Base-by-base conservation (phyloP, 2,329 filamentous ascomycete genomes). In the Verticillium longisporum region DNA sequence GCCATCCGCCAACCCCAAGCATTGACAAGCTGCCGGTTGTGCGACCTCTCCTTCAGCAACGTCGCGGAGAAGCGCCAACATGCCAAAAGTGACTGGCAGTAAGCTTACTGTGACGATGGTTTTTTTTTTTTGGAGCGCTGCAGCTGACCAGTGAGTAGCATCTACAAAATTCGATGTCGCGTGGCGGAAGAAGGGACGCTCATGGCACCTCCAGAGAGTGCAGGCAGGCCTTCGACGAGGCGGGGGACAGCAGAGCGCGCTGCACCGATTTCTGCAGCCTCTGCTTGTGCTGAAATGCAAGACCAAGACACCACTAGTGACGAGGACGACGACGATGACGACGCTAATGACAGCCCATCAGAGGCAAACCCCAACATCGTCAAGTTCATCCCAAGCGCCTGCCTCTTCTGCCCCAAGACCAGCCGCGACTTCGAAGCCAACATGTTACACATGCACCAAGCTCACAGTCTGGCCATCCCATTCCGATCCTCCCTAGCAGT, bases 391-490 rank as follows among this genome's bases (percentile, higher is more conserved):
- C 65, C 70, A 0, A 65, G 64, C 9, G 65, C 71, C 36, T 81
- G 78, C 61, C 69, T 81, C 3, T 81, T 83, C 65, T 83, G 80
- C 68, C 66, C 68, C 1, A 50, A 64, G 1, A 36, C 38, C 5
- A 73, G 64, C 3, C 7, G 62, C 0, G 67, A 61, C 31, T 71
- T 81, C 5, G 67, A 73, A 1, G 64, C 70, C 1, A 81, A 74
- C 59, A 36, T 80, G 1, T 55, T 60, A 1, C 82, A 85, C 66
- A 84, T 85, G 82, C 73, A 73, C 33, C 73, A 72, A 26, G 61
- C 70, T 2, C 82, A 85, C 64, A 74, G 80, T 53, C 70, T 85
- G 4, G 72, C 76, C 55, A 66, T 83, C n/a, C 77, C 75, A 0
- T 68, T 76, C 33, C 68, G 65, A 36, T 63, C 74, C 1, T 67